Evolutionary conservation across 768 basidiomycete genomes (phyloP).

Genomic region (Trichaptum fuscoviolaceum): DNA sequence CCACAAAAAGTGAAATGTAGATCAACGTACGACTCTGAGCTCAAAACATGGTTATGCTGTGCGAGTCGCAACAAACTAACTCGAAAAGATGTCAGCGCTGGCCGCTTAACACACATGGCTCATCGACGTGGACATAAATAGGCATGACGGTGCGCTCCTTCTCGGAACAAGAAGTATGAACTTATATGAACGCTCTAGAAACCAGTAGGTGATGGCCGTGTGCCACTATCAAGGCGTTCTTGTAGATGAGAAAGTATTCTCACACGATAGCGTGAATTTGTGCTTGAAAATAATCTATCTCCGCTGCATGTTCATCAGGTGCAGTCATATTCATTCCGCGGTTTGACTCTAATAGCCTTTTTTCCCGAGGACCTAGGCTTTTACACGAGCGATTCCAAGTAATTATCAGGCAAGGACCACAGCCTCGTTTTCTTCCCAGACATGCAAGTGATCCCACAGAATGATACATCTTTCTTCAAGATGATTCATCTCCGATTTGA

Average conservation of each 20-base stretch:
- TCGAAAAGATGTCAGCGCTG: not conserved
- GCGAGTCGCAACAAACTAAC: not conserved
- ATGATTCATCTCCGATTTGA: not conserved
- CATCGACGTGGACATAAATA: not conserved
- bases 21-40: no score
- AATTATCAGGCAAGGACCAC: not conserved
- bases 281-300: not conserved
- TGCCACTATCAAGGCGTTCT: not conserved
- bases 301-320: not conserved
- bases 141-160: not conserved
- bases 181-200: not conserved
- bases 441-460: not conserved
- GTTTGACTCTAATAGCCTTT: not conserved
- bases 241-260: not conserved
- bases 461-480: not conserved
- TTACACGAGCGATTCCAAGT: not conserved
- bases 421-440: not conserved
- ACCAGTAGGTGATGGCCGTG: not conserved
- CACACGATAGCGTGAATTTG: not conserved
- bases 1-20: no score
- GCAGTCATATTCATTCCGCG: not conserved
- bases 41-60: not conserved
- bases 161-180: not conserved
- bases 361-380: slow-evolving; percentile 1
- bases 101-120: not conserved